Conservation (phyloP, 2,329 filamentous ascomycete genomes). For the Penicillium digitatum region DNA sequence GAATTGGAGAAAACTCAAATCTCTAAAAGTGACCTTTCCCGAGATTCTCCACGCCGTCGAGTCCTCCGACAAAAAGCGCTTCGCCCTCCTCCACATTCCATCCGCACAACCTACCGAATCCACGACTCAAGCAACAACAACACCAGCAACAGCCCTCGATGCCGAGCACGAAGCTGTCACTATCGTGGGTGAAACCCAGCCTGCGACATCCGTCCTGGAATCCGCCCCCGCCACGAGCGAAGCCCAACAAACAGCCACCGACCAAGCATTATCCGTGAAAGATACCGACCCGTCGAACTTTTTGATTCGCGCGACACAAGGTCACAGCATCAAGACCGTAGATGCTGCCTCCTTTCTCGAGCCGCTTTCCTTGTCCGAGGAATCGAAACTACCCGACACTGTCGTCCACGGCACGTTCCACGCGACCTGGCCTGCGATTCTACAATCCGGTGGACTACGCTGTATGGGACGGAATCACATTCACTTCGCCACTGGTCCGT, state of each 20-base stretch:
- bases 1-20: constrained; percentile 58
- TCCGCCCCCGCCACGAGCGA: constrained; percentile 28
- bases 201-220: constrained; percentile 16
- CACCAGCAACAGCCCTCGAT: constrained; percentile 22
- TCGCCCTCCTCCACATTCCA: constrained; percentile 63
- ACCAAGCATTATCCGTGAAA: constrained; percentile 35
- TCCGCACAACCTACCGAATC: constrained; percentile 22
- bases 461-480: constrained; percentile 83
- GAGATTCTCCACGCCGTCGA: constrained; percentile 69
- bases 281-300: constrained; percentile 60
- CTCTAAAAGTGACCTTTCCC: constrained; percentile 66
- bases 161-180: constrained; percentile 15
- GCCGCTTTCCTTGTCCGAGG: constrained; percentile 58
- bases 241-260: constrained; percentile 32
- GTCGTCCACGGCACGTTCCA: constrained; percentile 91
- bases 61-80: constrained; percentile 86
- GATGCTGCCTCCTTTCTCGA: constrained; percentile 68
- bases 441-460: constrained; percentile 70
- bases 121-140: constrained; percentile 12
- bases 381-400: constrained; percentile 53
- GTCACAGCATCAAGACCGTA: constrained; percentile 73
- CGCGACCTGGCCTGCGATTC: constrained; percentile 69
- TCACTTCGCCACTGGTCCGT: constrained; percentile 77
- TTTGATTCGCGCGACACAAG: constrained; percentile 92
- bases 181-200: constrained; percentile 4